These are phyloP conservation scores for Pelargonium australe DNA, from an alignment of 441 rosid genomes.

Conservation along the genomic window DNA sequence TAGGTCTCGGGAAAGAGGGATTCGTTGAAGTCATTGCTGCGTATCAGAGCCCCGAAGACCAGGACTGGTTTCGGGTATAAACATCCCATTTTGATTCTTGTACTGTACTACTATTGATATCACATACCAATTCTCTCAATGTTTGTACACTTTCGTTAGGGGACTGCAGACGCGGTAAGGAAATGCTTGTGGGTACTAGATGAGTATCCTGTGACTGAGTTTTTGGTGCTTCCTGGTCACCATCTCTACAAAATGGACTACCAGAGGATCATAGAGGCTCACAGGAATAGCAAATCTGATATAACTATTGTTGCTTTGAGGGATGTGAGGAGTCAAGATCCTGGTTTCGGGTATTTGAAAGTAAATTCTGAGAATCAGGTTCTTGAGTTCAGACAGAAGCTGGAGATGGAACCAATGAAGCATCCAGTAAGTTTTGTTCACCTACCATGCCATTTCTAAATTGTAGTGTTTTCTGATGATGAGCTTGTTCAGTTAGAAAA, in stretches of 20 bases:
- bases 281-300: constrained; percentile 46
- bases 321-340: constrained; percentile 32
- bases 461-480: background rate
- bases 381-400: constrained; percentile 28
- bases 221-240: constrained; percentile 72
- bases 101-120: no score
- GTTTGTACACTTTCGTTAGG: constrained; percentile 28
- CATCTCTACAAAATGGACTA: constrained; percentile 86
- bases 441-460: background rate
- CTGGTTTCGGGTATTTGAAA: constrained; percentile 45
- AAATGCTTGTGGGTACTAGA: constrained; percentile 77
- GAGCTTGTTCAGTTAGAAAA: constrained; percentile 34
- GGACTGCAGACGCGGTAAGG: constrained; percentile 83
- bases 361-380: constrained; percentile 44
- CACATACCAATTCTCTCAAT: no score
- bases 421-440: constrained; percentile 29
- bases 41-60: constrained; percentile 67
- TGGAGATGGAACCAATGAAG: constrained; percentile 23
- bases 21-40: constrained; percentile 78
- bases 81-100: no score
- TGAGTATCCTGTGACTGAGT: constrained; percentile 61
- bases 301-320: constrained; percentile 53
- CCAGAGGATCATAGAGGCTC: constrained; percentile 48
- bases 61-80: constrained; percentile 72
- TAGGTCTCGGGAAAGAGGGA: constrained; percentile 51